Conservation (phyloP, 768 basidiomycete genomes). For the Leccinum truebloodii region DNA sequence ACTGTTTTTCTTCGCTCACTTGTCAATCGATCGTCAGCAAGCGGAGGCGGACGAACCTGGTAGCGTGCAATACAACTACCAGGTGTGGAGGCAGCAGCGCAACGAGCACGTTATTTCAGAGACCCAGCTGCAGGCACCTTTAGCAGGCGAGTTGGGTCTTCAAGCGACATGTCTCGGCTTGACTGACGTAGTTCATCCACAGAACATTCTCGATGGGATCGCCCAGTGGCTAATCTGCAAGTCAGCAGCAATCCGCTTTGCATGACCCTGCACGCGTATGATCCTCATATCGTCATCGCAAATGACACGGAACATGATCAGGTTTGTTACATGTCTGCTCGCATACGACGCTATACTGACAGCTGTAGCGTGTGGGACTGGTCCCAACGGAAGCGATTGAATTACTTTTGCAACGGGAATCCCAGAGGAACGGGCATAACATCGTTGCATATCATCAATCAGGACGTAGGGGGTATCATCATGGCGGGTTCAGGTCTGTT, state of each 20-base stretch:
- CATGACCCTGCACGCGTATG: conserved; percentile 90
- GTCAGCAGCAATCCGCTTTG: conserved; percentile 62
- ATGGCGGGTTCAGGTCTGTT: conserved; percentile 80
- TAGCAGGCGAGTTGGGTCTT: conserved; percentile 59
- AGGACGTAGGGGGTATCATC: conserved; percentile 90
- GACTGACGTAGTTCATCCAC: conserved; percentile 8
- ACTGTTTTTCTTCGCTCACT: conserved; percentile 10
- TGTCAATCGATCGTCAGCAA: conserved; percentile 53
- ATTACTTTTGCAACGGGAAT: conserved; percentile 89
- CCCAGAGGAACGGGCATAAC: conserved; percentile 81
- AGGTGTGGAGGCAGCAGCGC: conserved; percentile 89
- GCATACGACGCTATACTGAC: conserved; percentile 2
- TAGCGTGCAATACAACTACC: conserved; percentile 90
- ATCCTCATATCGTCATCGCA: conserved; percentile 82
- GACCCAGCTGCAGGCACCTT: conserved; percentile 66
- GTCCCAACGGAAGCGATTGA: conserved; percentile 75
- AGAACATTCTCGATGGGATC: conserved; percentile 74
- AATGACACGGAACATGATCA: conserved; percentile 88
- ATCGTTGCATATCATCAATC: conserved; percentile 89
- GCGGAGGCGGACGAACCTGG: conserved; percentile 96
- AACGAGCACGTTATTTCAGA: conserved; percentile 79
- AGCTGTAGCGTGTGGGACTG: conserved; percentile 87
- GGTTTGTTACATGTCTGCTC: conserved; percentile 44
- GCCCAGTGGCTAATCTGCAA: conserved; percentile 65
- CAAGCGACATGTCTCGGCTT: conserved; percentile 22